These are phyloP conservation scores for Pinus tabuliformis DNA, from an alignment of 75 land plant genomes.

Conservation along the genomic window DNA sequence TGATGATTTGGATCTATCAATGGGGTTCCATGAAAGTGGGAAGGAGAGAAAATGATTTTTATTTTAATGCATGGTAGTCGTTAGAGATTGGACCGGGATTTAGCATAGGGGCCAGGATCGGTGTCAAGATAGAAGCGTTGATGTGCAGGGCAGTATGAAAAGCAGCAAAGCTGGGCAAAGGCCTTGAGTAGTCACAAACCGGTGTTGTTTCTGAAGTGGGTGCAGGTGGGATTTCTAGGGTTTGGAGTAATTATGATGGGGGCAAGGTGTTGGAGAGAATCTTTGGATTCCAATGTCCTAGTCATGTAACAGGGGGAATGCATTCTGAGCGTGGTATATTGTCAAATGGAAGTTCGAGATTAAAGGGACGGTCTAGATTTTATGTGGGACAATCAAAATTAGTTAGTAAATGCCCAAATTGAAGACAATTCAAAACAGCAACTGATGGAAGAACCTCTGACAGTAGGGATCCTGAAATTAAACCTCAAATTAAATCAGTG, in stretches of 20 bases:
- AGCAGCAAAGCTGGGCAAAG: neutral
- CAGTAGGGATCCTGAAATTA: neutral
- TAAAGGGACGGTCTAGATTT: neutral
- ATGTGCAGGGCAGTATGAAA: conserved; percentile 1
- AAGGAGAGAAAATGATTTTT: conserved; percentile 5
- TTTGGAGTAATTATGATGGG: neutral
- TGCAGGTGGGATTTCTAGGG: neutral
- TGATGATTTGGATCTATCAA: conserved; percentile 1
- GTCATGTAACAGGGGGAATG: neutral
- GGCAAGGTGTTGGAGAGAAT: neutral
- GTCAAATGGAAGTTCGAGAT: neutral
- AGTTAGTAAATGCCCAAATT: neutral
- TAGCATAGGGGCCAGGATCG: neutral
- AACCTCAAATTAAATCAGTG: neutral
- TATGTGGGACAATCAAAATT: neutral
- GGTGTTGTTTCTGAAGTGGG: neutral
- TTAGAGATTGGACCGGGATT: neutral
- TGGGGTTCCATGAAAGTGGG: neutral
- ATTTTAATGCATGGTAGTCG: too few species aligned
- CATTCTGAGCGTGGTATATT: neutral
- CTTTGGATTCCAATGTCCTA: neutral
- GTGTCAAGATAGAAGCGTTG: neutral
- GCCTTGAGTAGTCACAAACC: neutral
- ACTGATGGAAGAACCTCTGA: neutral
- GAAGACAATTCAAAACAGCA: neutral